Evolutionary conservation across 768 basidiomycete species (phyloP).

Genomic region (Serendipita sp.): DNA sequence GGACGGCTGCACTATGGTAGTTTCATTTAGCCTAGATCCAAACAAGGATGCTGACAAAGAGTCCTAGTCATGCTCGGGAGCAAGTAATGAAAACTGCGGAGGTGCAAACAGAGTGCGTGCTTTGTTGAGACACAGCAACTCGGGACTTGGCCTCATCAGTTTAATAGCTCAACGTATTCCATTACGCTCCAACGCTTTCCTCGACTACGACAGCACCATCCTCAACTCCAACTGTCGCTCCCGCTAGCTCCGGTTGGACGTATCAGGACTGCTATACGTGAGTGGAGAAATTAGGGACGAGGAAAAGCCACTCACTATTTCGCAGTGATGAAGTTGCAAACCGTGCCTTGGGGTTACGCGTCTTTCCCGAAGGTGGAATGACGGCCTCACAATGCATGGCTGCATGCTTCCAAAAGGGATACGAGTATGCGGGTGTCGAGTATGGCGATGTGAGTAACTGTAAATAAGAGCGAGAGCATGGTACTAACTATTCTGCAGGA

Average conservation of each 20-base stretch:
- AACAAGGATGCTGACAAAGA: too few relatives aligned
- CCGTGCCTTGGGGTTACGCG: neutral
- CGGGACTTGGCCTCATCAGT: too few relatives aligned
- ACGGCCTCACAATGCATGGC: slow-evolving; percentile 34
- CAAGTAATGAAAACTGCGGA: neutral
- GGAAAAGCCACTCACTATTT: too few relatives aligned
- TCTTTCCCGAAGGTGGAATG: slow-evolving; percentile 27
- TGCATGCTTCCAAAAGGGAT: slow-evolving; percentile 29
- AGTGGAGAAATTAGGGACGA: too few relatives aligned
- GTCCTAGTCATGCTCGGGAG: too few relatives aligned
- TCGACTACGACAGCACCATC: too few relatives aligned
- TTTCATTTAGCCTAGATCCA: slow-evolving; percentile 22
- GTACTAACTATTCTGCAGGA: too few relatives aligned
- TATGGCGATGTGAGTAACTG: slow-evolving; percentile 20
- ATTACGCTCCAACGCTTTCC: neutral
- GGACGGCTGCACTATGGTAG: slow-evolving; percentile 49
- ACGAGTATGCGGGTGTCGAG: slow-evolving; percentile 30
- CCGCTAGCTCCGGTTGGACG: too few relatives aligned
- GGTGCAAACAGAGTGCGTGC: neutral
- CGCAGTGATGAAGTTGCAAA: neutral
- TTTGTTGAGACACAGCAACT: neutral
- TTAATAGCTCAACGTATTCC: neutral
- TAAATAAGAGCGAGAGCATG: too few relatives aligned
- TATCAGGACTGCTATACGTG: too few relatives aligned
- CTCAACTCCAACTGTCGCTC: too few relatives aligned